A percentile compares a stretch with the other conserved stretches of the same genome.
Conservation (phyloP, 371 early-diverging fungal genomes). For the Lichtheimia corymbifera region DNA sequence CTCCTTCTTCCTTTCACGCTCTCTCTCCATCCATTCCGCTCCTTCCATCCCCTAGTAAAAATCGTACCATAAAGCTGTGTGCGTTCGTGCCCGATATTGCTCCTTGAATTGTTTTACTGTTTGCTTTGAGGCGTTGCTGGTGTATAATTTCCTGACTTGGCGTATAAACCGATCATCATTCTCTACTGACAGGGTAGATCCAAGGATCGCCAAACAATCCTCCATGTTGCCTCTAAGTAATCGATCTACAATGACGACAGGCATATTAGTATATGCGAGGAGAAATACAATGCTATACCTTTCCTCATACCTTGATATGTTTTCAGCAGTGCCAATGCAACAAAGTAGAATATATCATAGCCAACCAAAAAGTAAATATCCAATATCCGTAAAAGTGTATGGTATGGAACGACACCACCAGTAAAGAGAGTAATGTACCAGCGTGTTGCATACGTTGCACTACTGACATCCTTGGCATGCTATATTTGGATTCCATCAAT, state of each 20-base stretch:
- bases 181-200: conserved; percentile 53
- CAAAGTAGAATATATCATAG: conserved; percentile 60
- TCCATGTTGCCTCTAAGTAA: conserved; percentile 51
- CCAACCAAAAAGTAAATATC: conserved; percentile 61
- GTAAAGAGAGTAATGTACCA: conserved; percentile 72
- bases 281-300: neutral
- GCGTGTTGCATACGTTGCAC: conserved; percentile 58
- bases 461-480: conserved; percentile 14
- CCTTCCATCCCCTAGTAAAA: neutral
- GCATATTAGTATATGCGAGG: neutral
- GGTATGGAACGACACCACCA: conserved; percentile 59
- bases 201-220: conserved; percentile 49
- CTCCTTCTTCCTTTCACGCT: neutral
- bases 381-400: conserved; percentile 63
- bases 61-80: neutral
- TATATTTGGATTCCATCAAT: neutral
- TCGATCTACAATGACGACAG: conserved; percentile 23
- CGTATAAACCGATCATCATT: conserved; percentile 54
- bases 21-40: neutral
- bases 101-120: neutral
- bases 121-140: conserved; percentile 13
- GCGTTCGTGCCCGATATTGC: neutral
- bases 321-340: conserved; percentile 55
- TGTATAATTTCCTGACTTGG: conserved; percentile 40
- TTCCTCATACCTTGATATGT: conserved; percentile 48